A percentile compares a stretch with the other conserved stretches of the same genome.
Conservation (phyloP, 23 red algal genomes). For the Rhodosorus marinus region DNA sequence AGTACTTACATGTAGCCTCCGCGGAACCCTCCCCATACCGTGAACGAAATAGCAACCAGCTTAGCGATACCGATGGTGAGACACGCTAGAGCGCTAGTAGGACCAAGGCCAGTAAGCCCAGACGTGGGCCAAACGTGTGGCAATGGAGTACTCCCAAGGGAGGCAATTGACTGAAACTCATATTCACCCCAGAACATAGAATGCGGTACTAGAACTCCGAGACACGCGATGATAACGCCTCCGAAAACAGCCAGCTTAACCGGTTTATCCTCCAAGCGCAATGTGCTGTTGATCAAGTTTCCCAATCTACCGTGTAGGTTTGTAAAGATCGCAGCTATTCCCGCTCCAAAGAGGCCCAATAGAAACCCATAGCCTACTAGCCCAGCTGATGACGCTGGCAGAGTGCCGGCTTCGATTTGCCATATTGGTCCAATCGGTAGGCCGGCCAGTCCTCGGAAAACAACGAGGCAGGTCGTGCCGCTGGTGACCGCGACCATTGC, state of each 20-base stretch:
- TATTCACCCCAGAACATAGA: constrained; percentile 53
- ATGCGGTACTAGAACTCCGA: constrained; percentile 54
- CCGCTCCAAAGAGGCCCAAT: constrained; percentile 47
- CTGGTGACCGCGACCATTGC: constrained; percentile 46
- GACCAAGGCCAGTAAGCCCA: constrained; percentile 31
- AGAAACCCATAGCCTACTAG: constrained; percentile 18
- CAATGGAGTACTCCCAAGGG: constrained; percentile 14
- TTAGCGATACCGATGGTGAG: constrained; percentile 31
- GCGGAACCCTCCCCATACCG: constrained; percentile 42
- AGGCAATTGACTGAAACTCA: constrained; percentile 61
- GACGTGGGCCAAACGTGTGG: constrained; percentile 35
- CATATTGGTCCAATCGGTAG: constrained; percentile 54
- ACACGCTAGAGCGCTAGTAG: constrained; percentile 10
- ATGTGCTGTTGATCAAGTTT: constrained; percentile 3
- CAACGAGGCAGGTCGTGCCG: constrained; percentile 37
- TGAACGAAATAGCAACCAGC: constrained; percentile 63
- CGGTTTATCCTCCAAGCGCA: constrained; percentile 2
- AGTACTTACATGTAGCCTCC: constrained; percentile 92
- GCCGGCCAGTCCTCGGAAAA: constrained; percentile 43
- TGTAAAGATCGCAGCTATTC: constrained; percentile 28
- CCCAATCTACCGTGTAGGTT: constrained; percentile 22
- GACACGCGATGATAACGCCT: constrained; percentile 16
- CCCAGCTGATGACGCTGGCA: constrained; percentile 19
- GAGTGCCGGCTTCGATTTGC: constrained; percentile 9
- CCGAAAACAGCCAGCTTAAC: constrained; percentile 43